These are phyloP conservation scores for Saccharomycopsis malanga DNA, from an alignment of 805 yeast genomes.

Conservation along the genomic window DNA sequence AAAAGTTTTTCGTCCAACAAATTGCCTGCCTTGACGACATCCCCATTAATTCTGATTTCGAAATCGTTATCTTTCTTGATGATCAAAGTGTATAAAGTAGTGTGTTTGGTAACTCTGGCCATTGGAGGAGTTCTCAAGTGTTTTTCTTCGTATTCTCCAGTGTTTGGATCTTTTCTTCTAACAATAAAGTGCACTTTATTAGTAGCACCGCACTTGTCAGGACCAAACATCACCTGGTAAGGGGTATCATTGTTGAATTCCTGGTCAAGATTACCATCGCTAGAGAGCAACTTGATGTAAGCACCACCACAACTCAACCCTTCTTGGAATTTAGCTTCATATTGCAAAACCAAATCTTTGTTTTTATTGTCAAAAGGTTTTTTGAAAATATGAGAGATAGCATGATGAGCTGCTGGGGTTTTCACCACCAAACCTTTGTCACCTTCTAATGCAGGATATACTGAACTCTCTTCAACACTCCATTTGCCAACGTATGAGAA, in stretches of 20 bases:
- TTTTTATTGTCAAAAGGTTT: constrained; percentile 51
- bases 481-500: constrained; percentile 66
- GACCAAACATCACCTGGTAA: constrained; percentile 89
- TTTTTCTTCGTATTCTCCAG: constrained; percentile 60
- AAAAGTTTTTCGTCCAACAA: constrained; percentile 49
- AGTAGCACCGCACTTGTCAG: constrained; percentile 79
- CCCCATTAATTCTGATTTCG: constrained; percentile 81
- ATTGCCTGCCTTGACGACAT: constrained; percentile 62
- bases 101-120: constrained; percentile 47
- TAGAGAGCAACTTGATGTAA: constrained; percentile 65
- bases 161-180: constrained; percentile 46
- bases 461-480: constrained; percentile 58
- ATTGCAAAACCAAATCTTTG: constrained; percentile 73
- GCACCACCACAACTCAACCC: constrained; percentile 86
- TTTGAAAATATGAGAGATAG: constrained; percentile 61
- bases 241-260: constrained; percentile 62
- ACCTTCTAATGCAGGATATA: constrained; percentile 50
- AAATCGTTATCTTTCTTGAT: constrained; percentile 57
- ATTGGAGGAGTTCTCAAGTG: constrained; percentile 62
- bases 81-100: constrained; percentile 72
- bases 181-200: constrained; percentile 77
- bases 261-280: constrained; percentile 31
- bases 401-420: constrained; percentile 73
- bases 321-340: constrained; percentile 79
- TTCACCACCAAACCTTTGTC: constrained; percentile 77